phyloP scores from a whole-genome alignment of 2,329 filamentous ascomycete genomes.

The Hypoxylon sp. region DNA sequence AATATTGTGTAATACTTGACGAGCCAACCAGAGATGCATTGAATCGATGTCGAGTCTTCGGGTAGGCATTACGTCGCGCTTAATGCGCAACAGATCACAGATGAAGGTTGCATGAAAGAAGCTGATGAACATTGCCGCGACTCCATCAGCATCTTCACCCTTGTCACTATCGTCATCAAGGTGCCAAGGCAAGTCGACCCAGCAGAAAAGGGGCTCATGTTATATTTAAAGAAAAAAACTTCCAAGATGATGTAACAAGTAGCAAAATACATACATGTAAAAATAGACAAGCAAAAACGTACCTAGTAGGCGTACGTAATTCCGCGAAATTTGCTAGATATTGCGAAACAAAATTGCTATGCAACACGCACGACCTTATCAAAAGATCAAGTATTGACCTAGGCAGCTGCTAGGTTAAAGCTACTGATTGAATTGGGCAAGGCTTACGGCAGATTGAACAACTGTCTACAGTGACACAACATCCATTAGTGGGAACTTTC shows the following conservation, averaged over 20 bases:
- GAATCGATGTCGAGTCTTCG: constrained; percentile 10
- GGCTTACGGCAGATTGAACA: constrained; percentile 13
- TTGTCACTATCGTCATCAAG: constrained; percentile 9
- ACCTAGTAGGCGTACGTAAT: constrained; percentile 17
- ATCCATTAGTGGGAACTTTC: constrained; percentile 1
- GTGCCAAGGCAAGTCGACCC: constrained; percentile 14
- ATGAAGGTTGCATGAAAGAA: constrained; percentile 11
- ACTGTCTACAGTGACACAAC: constrained; percentile 14
- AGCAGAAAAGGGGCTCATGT: constrained; percentile 8
- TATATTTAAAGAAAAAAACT: constrained; percentile 1
- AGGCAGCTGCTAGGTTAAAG: too few relatives aligned
- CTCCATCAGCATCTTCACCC: constrained; percentile 14
- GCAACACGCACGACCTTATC: constrained; percentile 16
- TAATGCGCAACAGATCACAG: constrained; percentile 7
- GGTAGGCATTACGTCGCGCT: constrained; percentile 16
- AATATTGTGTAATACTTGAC: constrained; percentile 46
- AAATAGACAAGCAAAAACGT: constrained; percentile 20
- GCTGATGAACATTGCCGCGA: constrained; percentile 18
- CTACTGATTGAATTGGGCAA: constrained; percentile 10
- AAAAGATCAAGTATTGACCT: constrained; percentile 17
- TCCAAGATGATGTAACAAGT: constrained; percentile 4
- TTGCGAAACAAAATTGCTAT: constrained; percentile 11
- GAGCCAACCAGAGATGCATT: constrained; percentile 36
- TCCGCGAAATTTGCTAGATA: constrained; percentile 14
- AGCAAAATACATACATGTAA: constrained; percentile 9